Base-by-base conservation (phyloP, 2,329 filamentous ascomycete species). In the Clarireedia monteithiana region DNA sequence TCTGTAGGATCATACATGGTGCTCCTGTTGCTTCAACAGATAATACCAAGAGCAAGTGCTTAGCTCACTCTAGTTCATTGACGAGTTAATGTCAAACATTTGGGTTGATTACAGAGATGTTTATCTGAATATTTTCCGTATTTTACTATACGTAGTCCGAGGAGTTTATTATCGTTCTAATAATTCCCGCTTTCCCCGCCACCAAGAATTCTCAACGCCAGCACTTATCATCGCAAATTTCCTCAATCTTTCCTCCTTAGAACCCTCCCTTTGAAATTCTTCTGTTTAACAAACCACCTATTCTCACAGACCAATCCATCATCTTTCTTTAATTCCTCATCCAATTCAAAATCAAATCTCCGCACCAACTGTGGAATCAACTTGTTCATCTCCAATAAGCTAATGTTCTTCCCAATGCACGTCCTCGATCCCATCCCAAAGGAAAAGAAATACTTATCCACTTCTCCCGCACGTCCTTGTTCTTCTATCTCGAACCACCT, bases 381-480 rank as follows among this genome's bases (percentile, higher is more conserved):
- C 59, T 75, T 76, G 4, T 64, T 66, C 53, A 77, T 72, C 61
- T 77, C 75, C 51, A 77, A 59, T 12, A 73, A 63, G 2, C 73
- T 71, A 24, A 77, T 70, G 53, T 77, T 71, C 48, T 72, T 71
- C 0, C 75, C 75, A 5, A 77, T 60, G 55, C 75, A 77, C 0
- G 70, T 74, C 12, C 75, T 63, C 1, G 71, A 69, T 1, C 74
- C 74, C 40, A 71, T 62, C 0, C 74, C 73, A 58, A 75, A 76
- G 61, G 53, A 46, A 4, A 67, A 55, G 48, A 60, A 62, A 39
- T 62, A 64, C 26, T 77, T 70, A 76, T 79, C 56, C 84, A 72
- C 62, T 78, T 75, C 59, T 1, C 52, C 76, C 72, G 38, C 81
- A 75, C 51, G 76, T 71, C 5, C 66, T 69, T 48, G 68, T 70